phyloP scores from a whole-genome alignment of 2,329 filamentous ascomycete genomes.

The Peltaster fructicola region DNA sequence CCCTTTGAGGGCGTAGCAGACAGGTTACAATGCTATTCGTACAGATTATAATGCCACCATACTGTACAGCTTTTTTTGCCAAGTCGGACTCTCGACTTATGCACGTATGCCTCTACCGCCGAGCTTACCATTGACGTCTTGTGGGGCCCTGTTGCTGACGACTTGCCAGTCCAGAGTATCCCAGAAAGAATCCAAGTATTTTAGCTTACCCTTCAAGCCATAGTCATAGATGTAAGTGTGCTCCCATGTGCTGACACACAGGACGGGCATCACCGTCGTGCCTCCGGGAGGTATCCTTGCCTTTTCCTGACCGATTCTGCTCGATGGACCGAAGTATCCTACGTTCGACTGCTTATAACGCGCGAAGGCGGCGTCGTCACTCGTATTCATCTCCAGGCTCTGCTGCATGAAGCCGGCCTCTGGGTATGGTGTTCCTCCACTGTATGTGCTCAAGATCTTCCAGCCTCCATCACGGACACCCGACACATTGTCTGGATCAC shows the following conservation, averaged over 20 bases:
- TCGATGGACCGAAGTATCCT: slow-evolving; percentile 22
- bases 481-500: slow-evolving; percentile 12
- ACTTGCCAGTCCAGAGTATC: slow-evolving; percentile 66
- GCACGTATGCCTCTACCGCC: too few species aligned
- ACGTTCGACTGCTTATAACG: slow-evolving; percentile 12
- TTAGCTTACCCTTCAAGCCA: slow-evolving; percentile 54
- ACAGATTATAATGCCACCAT: too few species aligned
- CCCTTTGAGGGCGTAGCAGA: too few species aligned
- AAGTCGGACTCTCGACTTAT: too few species aligned
- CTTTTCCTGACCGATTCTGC: slow-evolving; percentile 13
- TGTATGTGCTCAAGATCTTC: slow-evolving; percentile 73
- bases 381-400: slow-evolving; percentile 51
- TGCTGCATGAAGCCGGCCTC: slow-evolving; percentile 66
- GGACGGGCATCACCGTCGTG: slow-evolving; percentile 52
- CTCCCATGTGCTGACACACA: slow-evolving; percentile 94
- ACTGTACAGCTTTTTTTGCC: too few species aligned
- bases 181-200: slow-evolving; percentile 75
- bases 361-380: slow-evolving; percentile 14
- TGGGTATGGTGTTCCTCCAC: slow-evolving; percentile 75
- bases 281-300: slow-evolving; percentile 43
- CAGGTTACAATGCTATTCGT: too few species aligned
- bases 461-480: slow-evolving; percentile 29
- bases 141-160: too few species aligned
- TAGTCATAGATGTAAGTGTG: slow-evolving; percentile 82
- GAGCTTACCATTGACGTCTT: too few species aligned